phyloP scores from a whole-genome alignment of 495 filamentous ascomycete species.

The Penicillium ucsense region DNA sequence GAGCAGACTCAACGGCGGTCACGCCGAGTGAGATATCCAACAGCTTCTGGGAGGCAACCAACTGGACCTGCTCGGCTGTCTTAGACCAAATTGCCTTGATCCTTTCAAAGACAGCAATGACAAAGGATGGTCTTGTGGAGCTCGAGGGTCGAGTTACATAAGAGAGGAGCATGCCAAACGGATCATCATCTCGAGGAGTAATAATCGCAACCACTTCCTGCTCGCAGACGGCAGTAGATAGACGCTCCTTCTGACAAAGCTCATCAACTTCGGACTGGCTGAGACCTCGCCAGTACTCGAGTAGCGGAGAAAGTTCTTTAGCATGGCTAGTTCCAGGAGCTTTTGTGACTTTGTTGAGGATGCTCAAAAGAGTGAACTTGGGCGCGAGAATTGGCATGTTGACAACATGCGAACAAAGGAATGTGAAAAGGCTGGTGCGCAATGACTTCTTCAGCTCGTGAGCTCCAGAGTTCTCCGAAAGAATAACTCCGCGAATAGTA shows the following conservation, averaged over 20 bases:
- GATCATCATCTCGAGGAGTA: conserved; percentile 55
- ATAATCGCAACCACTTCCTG: conserved; percentile 50
- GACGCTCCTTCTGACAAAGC: conserved; percentile 44
- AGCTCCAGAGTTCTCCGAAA: conserved; percentile 27
- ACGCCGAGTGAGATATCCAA: conserved; percentile 40
- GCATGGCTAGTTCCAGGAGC: conserved; percentile 55
- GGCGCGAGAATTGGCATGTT: conserved; percentile 54
- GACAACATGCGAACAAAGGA: conserved; percentile 62
- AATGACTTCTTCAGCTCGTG: conserved; percentile 55
- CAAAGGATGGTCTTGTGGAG: conserved; percentile 38
- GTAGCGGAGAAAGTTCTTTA: conserved; percentile 56
- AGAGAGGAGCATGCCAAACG: conserved; percentile 48
- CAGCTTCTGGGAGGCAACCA: conserved; percentile 49
- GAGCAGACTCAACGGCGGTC: conserved; percentile 13
- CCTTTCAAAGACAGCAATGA: conserved; percentile 51
- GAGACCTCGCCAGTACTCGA: conserved; percentile 54
- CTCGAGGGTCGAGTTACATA: conserved; percentile 40
- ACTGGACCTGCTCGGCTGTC: conserved; percentile 54
- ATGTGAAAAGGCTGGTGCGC: conserved; percentile 58
- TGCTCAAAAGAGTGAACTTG: conserved; percentile 58
- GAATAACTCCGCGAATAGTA: conserved; percentile 38
- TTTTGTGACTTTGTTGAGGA: conserved; percentile 62
- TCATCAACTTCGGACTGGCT: conserved; percentile 29
- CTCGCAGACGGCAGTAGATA: conserved; percentile 52
- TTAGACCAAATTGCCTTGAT: conserved; percentile 61